Conservation (phyloP, 2,329 filamentous ascomycete species). For the Aspergillus pseudonomiae region DNA sequence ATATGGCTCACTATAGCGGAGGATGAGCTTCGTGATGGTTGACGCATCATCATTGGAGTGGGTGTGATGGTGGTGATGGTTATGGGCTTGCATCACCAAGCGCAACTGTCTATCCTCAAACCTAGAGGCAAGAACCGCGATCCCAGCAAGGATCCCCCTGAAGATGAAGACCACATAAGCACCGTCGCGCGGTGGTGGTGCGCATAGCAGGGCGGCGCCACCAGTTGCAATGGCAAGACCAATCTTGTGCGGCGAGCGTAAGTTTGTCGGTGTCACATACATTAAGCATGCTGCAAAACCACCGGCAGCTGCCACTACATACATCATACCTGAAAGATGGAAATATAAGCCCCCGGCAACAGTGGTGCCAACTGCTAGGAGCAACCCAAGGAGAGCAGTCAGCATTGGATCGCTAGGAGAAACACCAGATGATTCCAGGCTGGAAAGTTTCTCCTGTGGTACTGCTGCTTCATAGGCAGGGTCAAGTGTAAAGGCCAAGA, state of each 20-base stretch:
- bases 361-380: slow-evolving; percentile 27
- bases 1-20: slow-evolving; percentile 70
- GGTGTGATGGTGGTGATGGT: slow-evolving; percentile 34
- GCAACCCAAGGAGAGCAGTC: slow-evolving; percentile 31
- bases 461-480: slow-evolving; percentile 16
- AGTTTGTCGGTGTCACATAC: slow-evolving; percentile 24
- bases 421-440: slow-evolving; percentile 11
- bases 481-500: slow-evolving; percentile 26
- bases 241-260: slow-evolving; percentile 35
- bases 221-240: slow-evolving; percentile 34
- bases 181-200: slow-evolving; percentile 31
- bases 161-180: slow-evolving; percentile 31
- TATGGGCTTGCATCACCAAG: slow-evolving; percentile 34
- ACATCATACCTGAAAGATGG: slow-evolving; percentile 25
- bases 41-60: slow-evolving; percentile 58
- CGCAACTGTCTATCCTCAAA: slow-evolving; percentile 37
- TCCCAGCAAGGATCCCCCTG: slow-evolving; percentile 29
- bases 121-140: slow-evolving; percentile 36
- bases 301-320: slow-evolving; percentile 25
- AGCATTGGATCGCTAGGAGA: slow-evolving; percentile 31
- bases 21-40: slow-evolving; percentile 69
- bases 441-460: slow-evolving; percentile 20
- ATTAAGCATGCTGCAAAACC: slow-evolving; percentile 33
- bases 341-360: slow-evolving; percentile 28
- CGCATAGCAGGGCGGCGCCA: slow-evolving; percentile 33